Base-by-base conservation (phyloP, 805 yeast genomes). In the Sugiyamaella lignohabitans region DNA sequence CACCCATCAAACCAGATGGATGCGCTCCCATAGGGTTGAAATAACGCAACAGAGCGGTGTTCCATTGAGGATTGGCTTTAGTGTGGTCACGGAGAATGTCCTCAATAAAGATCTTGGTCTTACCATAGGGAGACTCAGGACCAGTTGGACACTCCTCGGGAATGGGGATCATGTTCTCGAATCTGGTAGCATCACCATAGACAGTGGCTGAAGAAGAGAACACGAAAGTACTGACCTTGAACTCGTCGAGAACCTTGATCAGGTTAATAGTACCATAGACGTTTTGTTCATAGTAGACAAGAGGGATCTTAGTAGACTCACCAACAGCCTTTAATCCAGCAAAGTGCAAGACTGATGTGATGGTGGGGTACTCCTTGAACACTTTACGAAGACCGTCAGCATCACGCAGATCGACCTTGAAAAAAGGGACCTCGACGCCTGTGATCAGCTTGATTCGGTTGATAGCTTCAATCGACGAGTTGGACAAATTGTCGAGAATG, bases 1-100 rank as follows among this genome's bases (percentile, higher is more conserved):
- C 94, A 34, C 94, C 94, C 50, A 85, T 71, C 30, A 78, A 65
- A 10, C 93, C 93, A 1, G 87, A 78, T 2, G 89, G 85, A 60
- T 85, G 94, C 16, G 93, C 91, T 34, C 94, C 94, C 54, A 84
- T 82, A 30, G 94, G 93, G 59, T 85, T 84, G 69, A 84, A 85
- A 65, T 84, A 86, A 48, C 93, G 74, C 58, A 86, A 68, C 42
- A 84, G 71, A 3, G 88, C 91, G 11, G 66, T 68, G 24, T 57
- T 55, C 60, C 65, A 61, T 3, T 56, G 51, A 2, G 62, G 58
- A 39, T 57, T 57, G 38, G 79, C 71, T 3, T 64, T 55, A 55
- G 76, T 68, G 21, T 78, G 63, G 59, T 81, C 88, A 29, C 72
- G 65, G 50, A 80, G 65, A 46, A 82, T 74, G 46, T 74, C 70